These are phyloP conservation scores for Paraleonurus japonicus DNA, from an alignment of 257 asterid genomes.

Conservation along the genomic window DNA sequence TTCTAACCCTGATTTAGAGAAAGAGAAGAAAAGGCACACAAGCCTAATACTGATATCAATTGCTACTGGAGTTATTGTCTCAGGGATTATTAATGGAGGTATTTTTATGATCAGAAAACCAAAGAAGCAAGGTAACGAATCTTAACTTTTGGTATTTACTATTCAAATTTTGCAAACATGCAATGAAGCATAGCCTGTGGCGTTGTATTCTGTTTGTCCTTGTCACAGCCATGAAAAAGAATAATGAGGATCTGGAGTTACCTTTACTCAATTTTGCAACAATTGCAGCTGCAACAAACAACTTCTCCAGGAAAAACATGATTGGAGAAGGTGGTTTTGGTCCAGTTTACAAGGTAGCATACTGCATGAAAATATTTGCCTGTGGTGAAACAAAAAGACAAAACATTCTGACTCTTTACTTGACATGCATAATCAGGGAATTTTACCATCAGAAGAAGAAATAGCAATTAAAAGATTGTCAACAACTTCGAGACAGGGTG, in stretches of 20 bases:
- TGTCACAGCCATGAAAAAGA: not conserved
- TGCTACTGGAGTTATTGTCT: not conserved
- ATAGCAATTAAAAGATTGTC: not conserved
- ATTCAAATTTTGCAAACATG: no score
- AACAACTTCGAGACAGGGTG: not conserved
- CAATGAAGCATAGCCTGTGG: not conserved
- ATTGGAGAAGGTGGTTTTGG: no score
- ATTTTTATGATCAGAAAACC: not conserved
- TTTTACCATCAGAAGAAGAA: no score
- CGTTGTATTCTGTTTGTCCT: not conserved
- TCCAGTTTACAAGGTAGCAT: no score
- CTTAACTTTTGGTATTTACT: no score
- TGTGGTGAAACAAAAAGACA: no score
- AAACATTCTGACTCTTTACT: no score
- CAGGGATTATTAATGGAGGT: not conserved
- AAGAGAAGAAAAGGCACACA: not conserved
- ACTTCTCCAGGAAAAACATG: not conserved
- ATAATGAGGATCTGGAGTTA: not conserved
- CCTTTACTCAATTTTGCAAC: not conserved
- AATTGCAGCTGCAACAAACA: not conserved
- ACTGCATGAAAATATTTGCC: no score
- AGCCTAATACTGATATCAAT: not conserved
- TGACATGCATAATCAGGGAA: no score
- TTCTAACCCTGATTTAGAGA: not conserved
- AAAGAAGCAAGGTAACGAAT: not conserved